Evolutionary conservation across 225 moss, liverwort and hornwort genomes (phyloP).

Genomic region (Bryoerythrophyllum caledonicum): DNA sequence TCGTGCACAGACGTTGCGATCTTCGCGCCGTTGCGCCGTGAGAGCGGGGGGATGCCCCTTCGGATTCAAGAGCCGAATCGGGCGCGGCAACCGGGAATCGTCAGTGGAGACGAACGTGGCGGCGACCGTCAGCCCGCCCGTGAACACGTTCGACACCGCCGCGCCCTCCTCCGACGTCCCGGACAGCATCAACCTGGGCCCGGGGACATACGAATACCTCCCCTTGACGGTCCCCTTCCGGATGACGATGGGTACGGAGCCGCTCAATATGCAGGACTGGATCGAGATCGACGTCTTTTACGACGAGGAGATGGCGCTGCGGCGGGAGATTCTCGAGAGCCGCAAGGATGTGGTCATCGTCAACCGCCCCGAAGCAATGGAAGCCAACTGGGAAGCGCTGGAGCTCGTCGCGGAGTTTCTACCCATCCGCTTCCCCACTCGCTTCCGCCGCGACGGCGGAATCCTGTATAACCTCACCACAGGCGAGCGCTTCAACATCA

Average conservation of each 20-base stretch:
- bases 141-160: slow-evolving; percentile 42
- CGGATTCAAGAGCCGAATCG: slow-evolving; percentile 52
- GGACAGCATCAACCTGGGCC: slow-evolving; percentile 65
- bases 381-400: slow-evolving; percentile 73
- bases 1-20: slow-evolving; percentile 25
- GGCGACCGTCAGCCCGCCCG: slow-evolving; percentile 37
- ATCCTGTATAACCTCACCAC: slow-evolving; percentile 46
- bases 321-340: slow-evolving; percentile 59
- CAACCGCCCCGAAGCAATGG: slow-evolving; percentile 55
- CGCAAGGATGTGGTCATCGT: slow-evolving; percentile 52
- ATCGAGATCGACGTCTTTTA: slow-evolving; percentile 79
- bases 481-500: slow-evolving; percentile 56
- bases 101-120: slow-evolving; percentile 46
- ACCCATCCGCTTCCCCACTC: slow-evolving; percentile 57
- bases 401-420: slow-evolving; percentile 64
- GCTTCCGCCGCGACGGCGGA: slow-evolving; percentile 44
- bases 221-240: slow-evolving; percentile 70
- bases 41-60: slow-evolving; percentile 69
- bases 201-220: slow-evolving; percentile 76
- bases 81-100: slow-evolving; percentile 42
- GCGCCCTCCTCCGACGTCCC: slow-evolving; percentile 63
- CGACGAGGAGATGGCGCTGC: slow-evolving; percentile 79
- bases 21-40: slow-evolving; percentile 11
- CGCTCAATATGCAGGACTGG: slow-evolving; percentile 65
- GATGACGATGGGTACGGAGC: slow-evolving; percentile 73